These are phyloP conservation scores for Corchorus olitorius DNA, from an alignment of 345 rosid genomes.

Conservation along the genomic window DNA sequence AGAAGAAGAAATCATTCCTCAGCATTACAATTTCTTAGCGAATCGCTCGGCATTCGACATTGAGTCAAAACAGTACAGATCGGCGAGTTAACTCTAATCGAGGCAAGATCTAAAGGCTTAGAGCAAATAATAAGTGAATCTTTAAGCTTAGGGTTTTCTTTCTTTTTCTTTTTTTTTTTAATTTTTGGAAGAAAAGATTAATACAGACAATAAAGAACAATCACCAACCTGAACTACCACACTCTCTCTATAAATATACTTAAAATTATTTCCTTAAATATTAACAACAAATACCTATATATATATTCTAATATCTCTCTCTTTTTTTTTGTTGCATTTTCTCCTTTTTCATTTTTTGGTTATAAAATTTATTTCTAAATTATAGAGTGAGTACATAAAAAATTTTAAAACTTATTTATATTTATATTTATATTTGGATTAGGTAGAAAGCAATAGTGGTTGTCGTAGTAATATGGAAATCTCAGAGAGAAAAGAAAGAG, in stretches of 20 bases:
- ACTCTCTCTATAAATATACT: not conserved
- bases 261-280: slow-evolving; percentile 3
- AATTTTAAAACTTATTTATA: not conserved
- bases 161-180: not conserved
- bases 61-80: slow-evolving; percentile 32
- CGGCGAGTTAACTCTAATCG: slow-evolving; percentile 22
- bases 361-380: not conserved
- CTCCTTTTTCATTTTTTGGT: slow-evolving; percentile 19
- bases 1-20: not conserved
- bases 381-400: not conserved
- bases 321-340: slow-evolving; percentile 13
- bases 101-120: slow-evolving; percentile 35
- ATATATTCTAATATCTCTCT: not conserved
- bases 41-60: slow-evolving; percentile 19
- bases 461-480: slow-evolving; percentile 29
- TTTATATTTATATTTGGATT: slow-evolving; percentile 26
- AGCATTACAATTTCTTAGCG: slow-evolving; percentile 27
- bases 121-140: not conserved
- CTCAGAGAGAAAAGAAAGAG: slow-evolving; percentile 18
- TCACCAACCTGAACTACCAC: slow-evolving; percentile 36
- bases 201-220: slow-evolving; percentile 28
- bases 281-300: too few species aligned
- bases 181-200: not conserved
- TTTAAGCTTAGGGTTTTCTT: slow-evolving; percentile 27
- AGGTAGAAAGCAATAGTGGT: slow-evolving; percentile 34